Base-by-base conservation (phyloP, 495 filamentous ascomycete species). In the Aspergillus taichungensis region DNA sequence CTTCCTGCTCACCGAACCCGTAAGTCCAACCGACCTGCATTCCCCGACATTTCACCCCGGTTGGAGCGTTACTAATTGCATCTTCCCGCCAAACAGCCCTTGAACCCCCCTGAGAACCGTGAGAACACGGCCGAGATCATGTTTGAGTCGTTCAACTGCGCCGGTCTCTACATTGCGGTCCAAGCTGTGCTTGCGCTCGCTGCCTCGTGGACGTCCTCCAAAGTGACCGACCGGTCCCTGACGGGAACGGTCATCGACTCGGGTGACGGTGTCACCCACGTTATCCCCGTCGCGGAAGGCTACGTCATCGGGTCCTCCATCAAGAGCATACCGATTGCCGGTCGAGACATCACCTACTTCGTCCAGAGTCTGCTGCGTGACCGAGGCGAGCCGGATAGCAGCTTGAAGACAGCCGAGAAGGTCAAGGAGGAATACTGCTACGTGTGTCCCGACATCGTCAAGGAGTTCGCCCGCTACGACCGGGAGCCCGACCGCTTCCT, bases 111-210 rank as follows among this genome's bases (percentile, higher is more conserved):
- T 13, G 92, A 98, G 72, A 96, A 96, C 67, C 89, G 92, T 52
- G 92, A 98, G 64, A 96, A 96, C 64, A 97, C 92, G 13, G 92
- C 92, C 64, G 92, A 98, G 64, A 97, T 98, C 67, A 95, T 98
- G 84, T 98, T 98, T 71, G 92, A 98, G 60, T 95, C 91, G 12
- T 98, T 97, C 74, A 98, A 98, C 66, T 97, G 92, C 68, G 90
- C 92, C 45, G 92, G 92, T 65, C 83, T 98, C 33, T 98, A 98
- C 68, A 98, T 98, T 56, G 92, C 94, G 34, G 92, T 98, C 8
- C 92, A 98, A 69, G 92, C 92, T 10, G 92, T 98, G 13, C 82
- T 98, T 40, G 92, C 92, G 10, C 80, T 98, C 30, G 92, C 92
- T 30, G 92, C 92, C 6, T 96, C 91, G 11, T 98, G 94, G 92